A percentile compares a stretch with the other conserved stretches of the same genome.
These are phyloP conservation scores for Albifimbria verrucaria DNA, from an alignment of 2,329 filamentous ascomycete genomes.

Conservation along the genomic window DNA sequence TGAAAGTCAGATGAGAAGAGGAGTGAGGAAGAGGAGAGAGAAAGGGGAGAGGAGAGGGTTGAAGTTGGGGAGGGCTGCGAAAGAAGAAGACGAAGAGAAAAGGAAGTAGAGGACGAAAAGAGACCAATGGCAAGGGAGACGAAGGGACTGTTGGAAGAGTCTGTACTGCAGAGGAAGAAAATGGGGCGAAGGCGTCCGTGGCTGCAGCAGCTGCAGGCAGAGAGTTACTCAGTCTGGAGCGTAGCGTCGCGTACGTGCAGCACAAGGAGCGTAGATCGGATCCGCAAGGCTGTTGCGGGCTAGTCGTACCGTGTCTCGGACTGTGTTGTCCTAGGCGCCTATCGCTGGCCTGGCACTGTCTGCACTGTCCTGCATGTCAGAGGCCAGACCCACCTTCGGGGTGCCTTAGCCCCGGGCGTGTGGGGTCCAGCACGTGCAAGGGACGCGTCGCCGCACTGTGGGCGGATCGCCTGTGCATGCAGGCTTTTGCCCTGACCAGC, in stretches of 20 bases:
- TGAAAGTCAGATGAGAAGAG: conserved; percentile 18
- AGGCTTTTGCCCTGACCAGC: not conserved
- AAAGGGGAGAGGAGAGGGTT: conserved; percentile 23
- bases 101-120: conserved; percentile 14
- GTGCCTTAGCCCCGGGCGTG: not conserved
- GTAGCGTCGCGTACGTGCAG: not conserved
- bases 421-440: not conserved
- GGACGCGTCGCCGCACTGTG: not conserved
- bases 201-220: conserved; percentile 2
- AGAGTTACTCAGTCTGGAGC: not conserved
- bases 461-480: not conserved
- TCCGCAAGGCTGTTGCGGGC: not conserved
- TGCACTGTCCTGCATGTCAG: not conserved
- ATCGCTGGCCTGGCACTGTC: not conserved
- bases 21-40: conserved; percentile 20
- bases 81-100: conserved; percentile 20
- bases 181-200: conserved; percentile 3
- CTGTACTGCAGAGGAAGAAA: not conserved
- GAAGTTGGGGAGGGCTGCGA: conserved; percentile 21
- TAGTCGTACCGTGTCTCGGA: not conserved
- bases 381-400: not conserved
- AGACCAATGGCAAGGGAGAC: not conserved
- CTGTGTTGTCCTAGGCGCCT: not conserved
- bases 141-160: no score
- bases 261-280: not conserved